Evolutionary conservation across 176 grass and related monocot species (phyloP), one percentile per base, ranked within the genome.

Genomic region (Saccharum spontaneum): DNA sequence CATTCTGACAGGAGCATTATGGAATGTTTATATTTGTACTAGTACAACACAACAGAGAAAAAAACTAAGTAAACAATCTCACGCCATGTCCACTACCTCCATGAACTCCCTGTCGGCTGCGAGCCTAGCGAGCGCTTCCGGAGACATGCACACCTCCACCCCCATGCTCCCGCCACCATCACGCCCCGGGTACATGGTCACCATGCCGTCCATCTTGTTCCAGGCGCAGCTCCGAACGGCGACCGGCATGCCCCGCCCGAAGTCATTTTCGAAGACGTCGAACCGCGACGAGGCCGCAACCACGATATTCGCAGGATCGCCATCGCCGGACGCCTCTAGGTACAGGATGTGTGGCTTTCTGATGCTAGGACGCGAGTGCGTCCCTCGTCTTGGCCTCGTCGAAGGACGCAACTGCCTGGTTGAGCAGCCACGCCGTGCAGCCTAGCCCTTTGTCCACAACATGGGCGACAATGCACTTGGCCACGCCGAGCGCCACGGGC

Each of bases 231-330:
- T 89, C n/a, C 87, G 81, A 0, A 65, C 75, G 0, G 81, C 41
- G 8, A 89, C 13, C 49, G 87, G 75, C 20, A 15, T 48, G 65
- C 12, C 82, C 82, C 76, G 68, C 1, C 82, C 82, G 39, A 85
- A 89, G 20, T 89, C 82, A 41, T 84, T 80, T 6, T 59, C 69
- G 18, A 41, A 70, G 7, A 70, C 18, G 67, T 70, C 82, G 30
- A 89, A 85, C 68, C 82, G 72, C 13, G 83, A 77, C 13, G 88
- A 90, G 16, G 69, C 63, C 6, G n/a, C 70, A 3, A 66, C 61
- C 15, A 64, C 13, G 39, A 77, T 4, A 62, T 60, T 10, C 9
- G 11, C 33, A 69, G 73, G 20, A 46, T 48, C 45, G 45, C 13
- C 45, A 12, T 48, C 45, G 45, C 45, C 3, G 13, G 45, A 48